Base-by-base conservation (phyloP, 78 protist genomes). In the Pigoraptor vietnamica region DNA sequence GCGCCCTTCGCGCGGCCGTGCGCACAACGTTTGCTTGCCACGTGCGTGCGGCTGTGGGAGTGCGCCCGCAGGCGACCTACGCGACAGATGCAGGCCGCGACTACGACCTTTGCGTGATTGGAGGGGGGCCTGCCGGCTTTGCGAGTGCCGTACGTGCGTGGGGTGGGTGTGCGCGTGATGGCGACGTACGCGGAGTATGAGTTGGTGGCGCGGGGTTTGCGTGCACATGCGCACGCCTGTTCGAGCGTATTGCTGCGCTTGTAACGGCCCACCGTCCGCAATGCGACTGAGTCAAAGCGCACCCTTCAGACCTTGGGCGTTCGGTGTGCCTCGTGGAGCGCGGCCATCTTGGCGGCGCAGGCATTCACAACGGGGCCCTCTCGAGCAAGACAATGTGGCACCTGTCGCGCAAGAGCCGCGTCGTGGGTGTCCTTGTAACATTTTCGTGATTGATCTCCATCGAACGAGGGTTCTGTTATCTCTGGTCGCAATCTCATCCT, bases 51-150 rank as follows among this genome's bases (percentile, higher is more conserved):
- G 29, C 6, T 48, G 14, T 48, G 67, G 29, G 29, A 48, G 29
- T 48, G 67, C 14, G 67, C 14, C 67, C 29, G 14, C 6, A 48
- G 14, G 67, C 67, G 67, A 48, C n/a, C n/a, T n/a, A n/a, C n/a
- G n/a, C n/a, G n/a, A n/a, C n/a, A n/a, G n/a, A n/a, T n/a, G n/a
- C n/a, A n/a, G n/a, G n/a, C 67, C 6, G 67, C 24, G 67, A 81
- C 40, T 90, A 82, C 86, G 92, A 90, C 32, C 35, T 90, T 14
- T 79, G 79, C 32, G 86, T 90, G 33, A 82, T 90, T 32, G 92
- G 92, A 35, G 92, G 40, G 0, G 92, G 92, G 37, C 40, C 92
- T 39, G 92, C 92, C 24, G 92, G 92, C 39, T 38, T 79, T 35
- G 40, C 92, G 29, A 86, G 86, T 24, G 92, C 92, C 33, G n/a